Evolutionary conservation across 768 basidiomycete species (phyloP), one percentile per base, ranked within the genome.

Genomic region (Amanita exitialis): DNA sequence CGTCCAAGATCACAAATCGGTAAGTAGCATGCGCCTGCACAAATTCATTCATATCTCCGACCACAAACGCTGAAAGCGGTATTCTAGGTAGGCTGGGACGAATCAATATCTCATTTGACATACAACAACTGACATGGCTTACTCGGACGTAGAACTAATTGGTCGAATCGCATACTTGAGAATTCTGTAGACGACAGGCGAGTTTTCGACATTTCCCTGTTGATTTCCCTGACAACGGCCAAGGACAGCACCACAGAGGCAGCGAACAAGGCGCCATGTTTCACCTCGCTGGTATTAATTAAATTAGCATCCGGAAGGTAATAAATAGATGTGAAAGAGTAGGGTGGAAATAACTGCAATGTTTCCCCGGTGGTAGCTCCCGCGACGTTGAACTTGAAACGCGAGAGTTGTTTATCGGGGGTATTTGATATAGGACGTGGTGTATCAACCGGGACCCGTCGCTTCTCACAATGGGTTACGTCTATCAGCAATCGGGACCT

Each of bases 21-120:
- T 97, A 92, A 0, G 87, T 86, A 1, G 93, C 92, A 62, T 97
- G 94, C 1, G 94, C 91, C 49, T 87, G 84, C 4, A 90, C 86
- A 47, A 88, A 84, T 61, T 95, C 95, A 25, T 78, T 76, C 88
- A 98, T 88, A 59, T 96, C 91, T 54, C 90, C 82, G 10, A 92
- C 78, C 27, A 98, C 77, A 65, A 90, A 95, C n/a, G 90, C 87
- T 1, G 89, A 88, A 23, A 94, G 70, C 0, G 90, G 89, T 23
- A 70, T 71, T 57, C 65, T 73, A 15, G 65, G 56, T n/a, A 66
- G 67, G 44, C 76, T 78, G 50, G 15, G 35, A 13, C 21, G 16
- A 32, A 27, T 23, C 7, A 12, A 27, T 23, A 13, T 23, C 21
- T 49, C 16, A 21, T 27, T 52, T 46, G 41, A 18, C 13, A 13